Base-by-base conservation (phyloP, 106 monocot genomes). In the Dendrobium nobile region DNA sequence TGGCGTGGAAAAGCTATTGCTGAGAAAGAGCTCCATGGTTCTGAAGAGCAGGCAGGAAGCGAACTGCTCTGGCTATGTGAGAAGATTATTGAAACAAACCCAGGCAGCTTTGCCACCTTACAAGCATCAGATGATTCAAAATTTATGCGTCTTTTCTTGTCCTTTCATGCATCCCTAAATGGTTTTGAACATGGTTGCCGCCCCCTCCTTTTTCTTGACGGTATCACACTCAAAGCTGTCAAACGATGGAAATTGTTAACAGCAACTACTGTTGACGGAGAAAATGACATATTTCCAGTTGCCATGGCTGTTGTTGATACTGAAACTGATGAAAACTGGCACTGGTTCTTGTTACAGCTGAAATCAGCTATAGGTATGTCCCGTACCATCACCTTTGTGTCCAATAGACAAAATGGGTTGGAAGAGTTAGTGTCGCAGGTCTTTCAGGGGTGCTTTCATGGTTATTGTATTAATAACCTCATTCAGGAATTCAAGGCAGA, bases 131-230 rank as follows among this genome's bases (percentile, higher is more conserved):
- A 91, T 18, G 89, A 84, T 59, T 90, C 90, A 47, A 90, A 75
- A 79, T 91, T 91, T 42, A 58, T 78, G 56, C 89, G 89, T 44
- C 80, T 96, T 41, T 96, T 96, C 79, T 83, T 96, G n/a, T 80
- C 91, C 10, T 96, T 96, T 72, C 86, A 88, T 79, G 95, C 95
- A 13, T 91, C 91, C 0, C 88, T 96, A 67, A 82, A 85, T 76
- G 95, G 95, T 78, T 96, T 96, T 44, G 91, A 89, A 84, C 93
- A 93, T 78, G 95, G 95, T 26, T 96, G 95, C 80, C 83, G 91
- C 3, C 95, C 95, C 0, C 84, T 96, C 20, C 83, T 96, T 67
- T 93, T 93, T 75, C 89, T 96, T 3, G 91, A 96, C 43, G 89
- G 78, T 1, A 80, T 96, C 26, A 80, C 89, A 58, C 75, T 92